phyloP scores from a whole-genome alignment of 2,329 filamentous ascomycete species.

The Elsinoe batatas region DNA sequence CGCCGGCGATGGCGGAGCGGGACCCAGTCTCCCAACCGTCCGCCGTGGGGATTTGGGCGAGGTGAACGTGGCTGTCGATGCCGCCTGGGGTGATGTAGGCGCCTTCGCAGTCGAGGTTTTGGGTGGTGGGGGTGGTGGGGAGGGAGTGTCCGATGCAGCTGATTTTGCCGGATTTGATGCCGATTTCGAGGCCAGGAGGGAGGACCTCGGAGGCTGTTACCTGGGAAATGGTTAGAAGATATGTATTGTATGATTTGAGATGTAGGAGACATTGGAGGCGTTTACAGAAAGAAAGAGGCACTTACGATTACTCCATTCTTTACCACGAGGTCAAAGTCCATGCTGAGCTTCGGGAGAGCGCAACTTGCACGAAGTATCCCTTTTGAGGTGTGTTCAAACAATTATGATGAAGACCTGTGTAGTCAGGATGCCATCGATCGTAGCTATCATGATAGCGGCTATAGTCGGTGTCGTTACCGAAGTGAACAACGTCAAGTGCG shows the following conservation, averaged over 20 bases:
- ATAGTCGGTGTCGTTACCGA: not conserved
- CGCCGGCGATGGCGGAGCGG: conserved; percentile 47
- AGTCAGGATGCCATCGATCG: too few species aligned
- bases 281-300: not conserved
- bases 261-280: not conserved
- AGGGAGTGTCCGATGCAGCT: conserved; percentile 34
- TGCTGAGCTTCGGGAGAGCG: conserved; percentile 1
- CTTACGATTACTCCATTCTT: conserved; percentile 35
- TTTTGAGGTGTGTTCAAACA: too few species aligned
- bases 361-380: too few species aligned
- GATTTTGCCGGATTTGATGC: conserved; percentile 39
- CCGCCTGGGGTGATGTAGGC: conserved; percentile 40
- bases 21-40: conserved; percentile 42
- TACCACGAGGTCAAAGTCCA: conserved; percentile 33
- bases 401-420: too few species aligned
- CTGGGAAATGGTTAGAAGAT: conserved; percentile 19
- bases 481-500: not conserved
- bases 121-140: conserved; percentile 23
- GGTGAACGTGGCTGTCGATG: conserved; percentile 42
- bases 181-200: conserved; percentile 36
- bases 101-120: conserved; percentile 37
- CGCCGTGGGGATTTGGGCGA: conserved; percentile 32
- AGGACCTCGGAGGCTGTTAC: conserved; percentile 40
- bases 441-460: not conserved
- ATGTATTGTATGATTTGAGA: not conserved